phyloP scores from a whole-genome alignment of 148 eudicot genomes.

The Selenicereus undatus region DNA sequence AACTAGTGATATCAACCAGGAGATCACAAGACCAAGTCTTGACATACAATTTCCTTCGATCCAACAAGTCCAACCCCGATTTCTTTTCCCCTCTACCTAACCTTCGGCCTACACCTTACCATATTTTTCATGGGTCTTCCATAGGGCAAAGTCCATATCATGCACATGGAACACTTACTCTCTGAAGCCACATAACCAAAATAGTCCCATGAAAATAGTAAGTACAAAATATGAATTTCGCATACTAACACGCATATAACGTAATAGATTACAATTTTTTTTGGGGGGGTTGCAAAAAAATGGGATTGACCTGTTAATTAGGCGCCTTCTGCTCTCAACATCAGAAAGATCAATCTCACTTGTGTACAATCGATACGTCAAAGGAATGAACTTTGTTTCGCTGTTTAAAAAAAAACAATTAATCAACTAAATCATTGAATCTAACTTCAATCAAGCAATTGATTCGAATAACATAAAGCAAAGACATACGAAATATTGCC shows the following conservation, averaged over 20 bases:
- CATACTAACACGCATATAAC: background rate
- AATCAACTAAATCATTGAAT: background rate
- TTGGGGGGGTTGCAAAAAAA: too few species aligned
- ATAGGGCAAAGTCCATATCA: background rate
- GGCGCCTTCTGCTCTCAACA: conserved; percentile 67
- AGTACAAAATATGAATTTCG: background rate
- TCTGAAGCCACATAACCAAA: too few species aligned
- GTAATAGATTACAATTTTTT: background rate
- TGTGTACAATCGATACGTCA: conserved; percentile 32
- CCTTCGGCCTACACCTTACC: background rate
- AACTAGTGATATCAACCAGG: too few species aligned
- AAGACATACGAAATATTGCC: conserved; percentile 6
- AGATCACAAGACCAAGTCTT: too few species aligned
- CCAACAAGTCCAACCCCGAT: too few species aligned
- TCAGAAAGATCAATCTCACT: conserved; percentile 54
- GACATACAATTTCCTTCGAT: too few species aligned
- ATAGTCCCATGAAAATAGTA: background rate
- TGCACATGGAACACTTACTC: too few species aligned
- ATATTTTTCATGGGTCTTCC: background rate
- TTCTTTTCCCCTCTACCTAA: background rate
- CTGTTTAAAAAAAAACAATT: background rate
- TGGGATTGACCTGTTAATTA: conserved; percentile 57
- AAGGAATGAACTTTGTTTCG: conserved; percentile 11
- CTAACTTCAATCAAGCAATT: background rate
- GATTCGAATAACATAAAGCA: background rate